A percentile compares a stretch with the other conserved stretches of the same genome.
These are phyloP conservation scores for Globisporangium megalacanthum DNA, from an alignment of 352 stramenopile genomes.

Conservation along the genomic window DNA sequence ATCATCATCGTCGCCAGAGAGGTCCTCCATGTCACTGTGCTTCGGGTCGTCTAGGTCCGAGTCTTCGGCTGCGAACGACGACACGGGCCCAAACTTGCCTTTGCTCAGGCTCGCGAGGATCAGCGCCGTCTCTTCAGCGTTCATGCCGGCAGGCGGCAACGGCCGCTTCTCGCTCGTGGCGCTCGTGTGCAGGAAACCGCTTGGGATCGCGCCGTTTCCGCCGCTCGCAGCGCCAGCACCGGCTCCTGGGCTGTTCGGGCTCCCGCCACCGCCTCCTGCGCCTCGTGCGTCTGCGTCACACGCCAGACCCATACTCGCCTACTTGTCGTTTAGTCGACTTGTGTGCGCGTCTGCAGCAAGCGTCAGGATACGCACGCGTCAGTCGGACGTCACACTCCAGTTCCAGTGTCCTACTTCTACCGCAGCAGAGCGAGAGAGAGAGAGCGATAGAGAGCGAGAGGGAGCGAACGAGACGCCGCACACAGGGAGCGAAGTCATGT, in stretches of 20 bases:
- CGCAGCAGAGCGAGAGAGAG: too few species aligned
- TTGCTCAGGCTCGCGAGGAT: conserved; percentile 84
- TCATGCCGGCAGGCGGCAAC: conserved; percentile 24
- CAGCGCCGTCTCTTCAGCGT: conserved; percentile 81
- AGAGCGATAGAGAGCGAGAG: too few species aligned
- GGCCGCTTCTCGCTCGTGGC: not conserved
- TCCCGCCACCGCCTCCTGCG: conserved; percentile 8
- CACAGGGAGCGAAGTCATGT: too few species aligned
- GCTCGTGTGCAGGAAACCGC: too few species aligned
- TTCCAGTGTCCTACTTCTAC: too few species aligned
- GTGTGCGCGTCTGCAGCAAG: too few species aligned
- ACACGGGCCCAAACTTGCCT: conserved; percentile 26
- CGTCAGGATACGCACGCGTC: not conserved
- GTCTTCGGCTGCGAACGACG: conserved; percentile 5
- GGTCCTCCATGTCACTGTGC: conserved; percentile 43
- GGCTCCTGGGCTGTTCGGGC: conserved; percentile 12
- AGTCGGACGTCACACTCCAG: not conserved
- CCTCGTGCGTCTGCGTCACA: conserved; percentile 45
- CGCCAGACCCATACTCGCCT: conserved; percentile 51
- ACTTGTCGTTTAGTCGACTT: conserved; percentile 1
- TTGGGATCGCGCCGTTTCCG: not conserved
- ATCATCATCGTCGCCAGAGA: conserved; percentile 27
- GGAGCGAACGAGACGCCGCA: too few species aligned
- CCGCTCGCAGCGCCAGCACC: not conserved
- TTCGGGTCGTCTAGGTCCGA: conserved; percentile 29